Evolutionary conservation across 805 yeast species (phyloP).

Genomic region (Ogataea methanolica): DNA sequence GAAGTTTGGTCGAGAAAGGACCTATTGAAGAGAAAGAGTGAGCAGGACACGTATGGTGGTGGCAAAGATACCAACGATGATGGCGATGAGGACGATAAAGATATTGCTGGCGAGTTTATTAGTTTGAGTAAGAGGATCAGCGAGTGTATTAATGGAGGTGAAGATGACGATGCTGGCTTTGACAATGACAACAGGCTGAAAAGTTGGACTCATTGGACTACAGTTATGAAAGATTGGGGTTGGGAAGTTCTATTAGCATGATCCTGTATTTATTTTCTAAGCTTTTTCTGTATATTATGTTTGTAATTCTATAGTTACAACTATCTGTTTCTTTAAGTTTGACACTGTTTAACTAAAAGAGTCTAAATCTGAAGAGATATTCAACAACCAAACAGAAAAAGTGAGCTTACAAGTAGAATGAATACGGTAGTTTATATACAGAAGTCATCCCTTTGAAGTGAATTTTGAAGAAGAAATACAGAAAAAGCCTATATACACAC

Average conservation of each 20-base stretch:
- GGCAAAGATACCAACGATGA: conserved; percentile 4
- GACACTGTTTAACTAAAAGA: too few species aligned
- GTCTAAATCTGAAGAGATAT: too few species aligned
- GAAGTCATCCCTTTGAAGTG: too few species aligned
- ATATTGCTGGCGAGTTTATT: conserved; percentile 19
- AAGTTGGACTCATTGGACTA: conserved; percentile 60
- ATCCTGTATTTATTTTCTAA: background rate
- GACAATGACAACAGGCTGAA: conserved; percentile 35
- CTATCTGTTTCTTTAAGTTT: too few species aligned
- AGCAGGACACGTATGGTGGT: conserved; percentile 11
- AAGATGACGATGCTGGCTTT: conserved; percentile 26
- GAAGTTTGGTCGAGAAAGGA: conserved; percentile 71
- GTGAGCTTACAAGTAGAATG: too few species aligned
- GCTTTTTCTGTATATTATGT: too few species aligned
- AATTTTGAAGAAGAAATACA: too few species aligned
- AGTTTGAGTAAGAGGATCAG: conserved; percentile 22
- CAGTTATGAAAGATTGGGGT: conserved; percentile 71
- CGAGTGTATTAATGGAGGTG: conserved; percentile 38
- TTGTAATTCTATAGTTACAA: too few species aligned
- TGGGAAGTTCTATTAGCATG: conserved; percentile 66
- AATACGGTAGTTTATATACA: too few species aligned
- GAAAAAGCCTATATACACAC: too few species aligned
- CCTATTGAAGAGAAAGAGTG: conserved; percentile 30
- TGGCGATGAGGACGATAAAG: conserved; percentile 2
- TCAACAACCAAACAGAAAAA: too few species aligned